A percentile compares a stretch with the other conserved stretches of the same genome.
phyloP scores from a whole-genome alignment of 169 alveolate species.

The Theileria sp. region DNA sequence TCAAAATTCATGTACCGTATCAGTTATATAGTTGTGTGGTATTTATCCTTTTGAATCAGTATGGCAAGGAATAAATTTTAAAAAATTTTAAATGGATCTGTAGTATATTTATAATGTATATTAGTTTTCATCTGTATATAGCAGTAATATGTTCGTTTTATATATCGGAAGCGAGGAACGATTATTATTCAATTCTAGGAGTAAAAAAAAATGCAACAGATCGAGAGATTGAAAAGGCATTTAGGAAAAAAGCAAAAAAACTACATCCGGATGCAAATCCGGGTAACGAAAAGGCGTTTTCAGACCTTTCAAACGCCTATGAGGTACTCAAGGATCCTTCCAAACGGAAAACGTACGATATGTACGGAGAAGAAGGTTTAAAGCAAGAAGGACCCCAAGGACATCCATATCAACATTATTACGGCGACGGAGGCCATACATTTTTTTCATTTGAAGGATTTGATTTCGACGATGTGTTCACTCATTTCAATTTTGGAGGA shows the following conservation, averaged over 20 bases:
- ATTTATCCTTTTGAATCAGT: background rate
- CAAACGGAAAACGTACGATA: conserved; percentile 87
- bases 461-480: conserved; percentile 77
- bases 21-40: conserved; percentile 6
- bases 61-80: background rate
- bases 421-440: conserved; percentile 58
- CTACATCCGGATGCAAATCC: conserved; percentile 90
- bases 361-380: conserved; percentile 92
- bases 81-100: conserved; percentile 3
- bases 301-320: conserved; percentile 89
- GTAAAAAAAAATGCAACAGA: conserved; percentile 83
- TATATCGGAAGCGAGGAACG: conserved; percentile 30
- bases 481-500: conserved; percentile 23
- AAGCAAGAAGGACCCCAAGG: conserved; percentile 64
- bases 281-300: conserved; percentile 84
- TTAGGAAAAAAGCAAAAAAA: conserved; percentile 86
- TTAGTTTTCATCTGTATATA: background rate
- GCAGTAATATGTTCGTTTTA: background rate
- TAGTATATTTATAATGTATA: conserved; percentile 20
- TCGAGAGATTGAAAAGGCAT: conserved; percentile 89
- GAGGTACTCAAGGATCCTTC: conserved; percentile 89
- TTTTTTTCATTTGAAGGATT: conserved; percentile 76
- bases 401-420: conserved; percentile 22
- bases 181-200: conserved; percentile 84
- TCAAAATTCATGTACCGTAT: background rate